Evolutionary conservation across 2,329 filamentous ascomycete genomes (phyloP).

Genomic region (Pseudocercospora eumusae): DNA sequence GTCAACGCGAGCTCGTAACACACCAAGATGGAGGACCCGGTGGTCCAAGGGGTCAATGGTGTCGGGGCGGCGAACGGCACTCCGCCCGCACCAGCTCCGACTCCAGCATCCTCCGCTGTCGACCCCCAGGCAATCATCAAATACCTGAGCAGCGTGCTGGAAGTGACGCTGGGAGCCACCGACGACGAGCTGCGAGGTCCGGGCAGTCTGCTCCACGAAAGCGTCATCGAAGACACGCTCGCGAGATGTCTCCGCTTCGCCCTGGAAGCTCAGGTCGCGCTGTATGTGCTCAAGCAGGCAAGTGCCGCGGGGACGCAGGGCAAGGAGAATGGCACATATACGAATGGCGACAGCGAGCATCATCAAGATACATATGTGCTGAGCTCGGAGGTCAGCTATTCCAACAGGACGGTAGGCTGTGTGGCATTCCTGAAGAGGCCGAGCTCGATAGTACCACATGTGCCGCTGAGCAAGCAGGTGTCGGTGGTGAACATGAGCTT

Average conservation of each 20-base stretch:
- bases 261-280: constrained; percentile 77
- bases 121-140: constrained; percentile 52
- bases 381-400: constrained; percentile 77
- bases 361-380: constrained; percentile 71
- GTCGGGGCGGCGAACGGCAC: constrained; percentile 39
- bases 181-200: constrained; percentile 75
- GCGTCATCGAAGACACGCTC: constrained; percentile 73
- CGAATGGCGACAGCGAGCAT: constrained; percentile 30
- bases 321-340: constrained; percentile 52
- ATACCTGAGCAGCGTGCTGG: constrained; percentile 51
- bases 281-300: constrained; percentile 89
- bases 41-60: constrained; percentile 41
- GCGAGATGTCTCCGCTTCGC: constrained; percentile 88
- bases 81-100: constrained; percentile 30
- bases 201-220: constrained; percentile 78
- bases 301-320: constrained; percentile 44
- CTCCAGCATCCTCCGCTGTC: constrained; percentile 35
- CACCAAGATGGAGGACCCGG: constrained; percentile 42
- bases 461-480: constrained; percentile 83
- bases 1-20: constrained; percentile 11
- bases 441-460: constrained; percentile 77
- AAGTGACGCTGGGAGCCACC: constrained; percentile 53
- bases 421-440: constrained; percentile 89
- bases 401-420: constrained; percentile 77
- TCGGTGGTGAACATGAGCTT: constrained; percentile 92